Base-by-base conservation (phyloP, 1,284 basidiomycete genomes). In the Rhodotorula sp. region DNA sequence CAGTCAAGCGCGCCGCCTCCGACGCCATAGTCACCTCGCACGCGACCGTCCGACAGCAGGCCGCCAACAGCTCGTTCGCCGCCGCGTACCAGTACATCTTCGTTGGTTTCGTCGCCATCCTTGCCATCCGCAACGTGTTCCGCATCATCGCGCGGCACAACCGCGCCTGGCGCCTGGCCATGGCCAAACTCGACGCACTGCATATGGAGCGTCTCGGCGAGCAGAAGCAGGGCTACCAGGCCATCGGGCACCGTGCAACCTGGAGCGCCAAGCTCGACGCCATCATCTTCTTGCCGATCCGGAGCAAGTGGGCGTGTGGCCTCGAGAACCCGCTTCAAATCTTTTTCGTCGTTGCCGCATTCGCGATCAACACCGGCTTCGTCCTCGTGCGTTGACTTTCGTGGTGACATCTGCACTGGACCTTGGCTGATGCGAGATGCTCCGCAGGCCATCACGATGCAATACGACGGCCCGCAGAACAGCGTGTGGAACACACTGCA, bases 281-380 rank as follows among this genome's bases (percentile, higher is more conserved):
- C 3, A n/a, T 52, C 25, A 12, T 74, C 7, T 71, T 66, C 60
- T 25, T 61, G 21, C 72, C 68, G 23, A 17, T 74, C 14, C 59
- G 48, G 42, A 61, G 64, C 23, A 66, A 50, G 56, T 74, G 72
- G 72, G 68, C 64, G 54, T n/a, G 59, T 12, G 70, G 73, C 0
- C 27, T 74, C 21, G 70, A 68, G 59, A 74, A 71, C 61, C 64
- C 67, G 3, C 62, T 74, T 2, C 73, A 74, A 44, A 58, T 71
- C 16, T 65, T 58, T 41, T 42, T 74, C 21, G 48, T 69, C 25
- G 19, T 74, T n/a, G 59, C 64, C 45, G 53, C 56, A 27, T 42
- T 69, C 21, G 73, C 65, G 7, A 44, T 74, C 45, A 71, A 74
- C 58, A 34, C 46, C 10, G 64, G 59, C 16, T 73, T 71, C 46